Conservation (phyloP, 768 basidiomycete genomes). For the Mycena belliarum region DNA sequence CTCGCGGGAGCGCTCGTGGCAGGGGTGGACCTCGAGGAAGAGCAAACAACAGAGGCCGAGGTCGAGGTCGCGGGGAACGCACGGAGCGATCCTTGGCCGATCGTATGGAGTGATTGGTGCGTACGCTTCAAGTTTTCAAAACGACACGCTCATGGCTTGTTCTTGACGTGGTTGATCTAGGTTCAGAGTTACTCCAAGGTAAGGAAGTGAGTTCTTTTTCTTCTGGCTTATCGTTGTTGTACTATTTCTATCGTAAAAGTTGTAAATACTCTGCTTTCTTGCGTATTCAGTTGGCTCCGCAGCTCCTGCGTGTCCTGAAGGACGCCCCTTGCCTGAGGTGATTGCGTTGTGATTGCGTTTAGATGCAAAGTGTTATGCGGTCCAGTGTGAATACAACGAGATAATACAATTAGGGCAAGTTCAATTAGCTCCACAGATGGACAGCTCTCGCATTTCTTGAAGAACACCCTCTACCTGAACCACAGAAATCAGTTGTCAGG, state of each 20-base stretch:
- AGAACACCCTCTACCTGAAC: conserved; percentile 92
- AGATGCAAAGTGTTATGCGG: background rate
- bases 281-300: background rate
- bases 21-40: conserved; percentile 23
- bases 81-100: conserved; percentile 11
- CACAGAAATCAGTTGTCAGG: background rate
- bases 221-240: conserved; percentile 2
- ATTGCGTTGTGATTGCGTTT: too few relatives aligned
- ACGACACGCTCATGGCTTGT: background rate
- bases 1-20: conserved; percentile 8
- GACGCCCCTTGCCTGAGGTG: conserved; percentile 93
- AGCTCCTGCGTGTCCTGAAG: conserved; percentile 95
- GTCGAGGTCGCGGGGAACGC: conserved; percentile 20
- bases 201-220: conserved; percentile 11
- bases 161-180: background rate
- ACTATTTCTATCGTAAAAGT: too few relatives aligned
- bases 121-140: background rate
- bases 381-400: conserved; percentile 10
- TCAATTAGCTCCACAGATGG: conserved; percentile 80
- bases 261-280: too few relatives aligned
- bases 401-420: conserved; percentile 1
- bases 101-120: conserved; percentile 13
- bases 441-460: conserved; percentile 94
- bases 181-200: conserved; percentile 1
- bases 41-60: conserved; percentile 1